phyloP scores from a whole-genome alignment of 2,329 filamentous ascomycete genomes.

The Pseudogymnoascus sp. region DNA sequence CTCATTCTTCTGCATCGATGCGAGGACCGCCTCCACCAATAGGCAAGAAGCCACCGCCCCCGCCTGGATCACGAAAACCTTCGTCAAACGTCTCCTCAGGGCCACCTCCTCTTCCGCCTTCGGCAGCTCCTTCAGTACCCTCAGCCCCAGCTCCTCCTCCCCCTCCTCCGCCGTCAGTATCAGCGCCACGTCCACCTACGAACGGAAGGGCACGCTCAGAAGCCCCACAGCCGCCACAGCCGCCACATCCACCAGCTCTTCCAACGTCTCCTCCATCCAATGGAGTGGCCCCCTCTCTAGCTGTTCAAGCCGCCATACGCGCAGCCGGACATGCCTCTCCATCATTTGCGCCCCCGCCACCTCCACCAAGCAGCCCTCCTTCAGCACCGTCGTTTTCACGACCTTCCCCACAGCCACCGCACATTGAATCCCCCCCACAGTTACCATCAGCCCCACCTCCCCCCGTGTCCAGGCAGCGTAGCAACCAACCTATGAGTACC shows the following conservation, averaged over 20 bases:
- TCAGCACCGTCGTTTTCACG: conserved; percentile 33
- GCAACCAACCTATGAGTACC: conserved; percentile 43
- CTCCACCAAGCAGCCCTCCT: conserved; percentile 36
- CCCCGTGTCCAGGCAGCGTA: conserved; percentile 27
- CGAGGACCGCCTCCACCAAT: conserved; percentile 69
- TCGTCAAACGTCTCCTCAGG: conserved; percentile 38
- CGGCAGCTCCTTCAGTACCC: conserved; percentile 30
- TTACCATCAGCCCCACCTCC: conserved; percentile 36
- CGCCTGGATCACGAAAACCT: conserved; percentile 51
- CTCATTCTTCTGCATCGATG: conserved; percentile 49
- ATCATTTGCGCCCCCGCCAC: conserved; percentile 31
- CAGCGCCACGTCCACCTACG: conserved; percentile 21
- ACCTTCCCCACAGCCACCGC: conserved; percentile 31
- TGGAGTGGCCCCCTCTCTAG: conserved; percentile 30
- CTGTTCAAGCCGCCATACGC: conserved; percentile 38
- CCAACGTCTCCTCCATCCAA: conserved; percentile 30
- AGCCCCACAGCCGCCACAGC: conserved; percentile 25
- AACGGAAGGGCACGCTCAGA: conserved; percentile 19
- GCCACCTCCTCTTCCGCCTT: conserved; percentile 35
- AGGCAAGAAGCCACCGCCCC: conserved; percentile 65
- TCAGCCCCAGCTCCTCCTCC: conserved; percentile 31
- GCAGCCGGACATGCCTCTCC: conserved; percentile 36
- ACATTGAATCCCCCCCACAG: conserved; percentile 26
- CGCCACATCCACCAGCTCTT: conserved; percentile 28
- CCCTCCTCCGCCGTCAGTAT: conserved; percentile 23